These are phyloP conservation scores for Fusarium sororula DNA, from an alignment of 2,329 filamentous ascomycete genomes.

Conservation along the genomic window DNA sequence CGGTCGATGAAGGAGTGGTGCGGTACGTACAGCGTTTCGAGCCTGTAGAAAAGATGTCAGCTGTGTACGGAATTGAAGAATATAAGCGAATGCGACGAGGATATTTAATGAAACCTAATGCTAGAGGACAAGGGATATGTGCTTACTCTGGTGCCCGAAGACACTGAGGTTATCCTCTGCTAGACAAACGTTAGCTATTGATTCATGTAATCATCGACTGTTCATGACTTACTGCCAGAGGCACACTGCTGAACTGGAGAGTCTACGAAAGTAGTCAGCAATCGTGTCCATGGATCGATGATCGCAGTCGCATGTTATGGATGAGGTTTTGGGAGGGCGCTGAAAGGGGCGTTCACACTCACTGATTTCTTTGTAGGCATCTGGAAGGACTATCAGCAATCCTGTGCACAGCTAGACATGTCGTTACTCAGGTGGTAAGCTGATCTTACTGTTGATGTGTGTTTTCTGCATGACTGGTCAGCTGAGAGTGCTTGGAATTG, in stretches of 20 bases:
- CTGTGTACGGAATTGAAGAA: neutral
- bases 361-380: accelerated
- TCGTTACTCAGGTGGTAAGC: neutral
- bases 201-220: neutral
- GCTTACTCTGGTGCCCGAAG: accelerated
- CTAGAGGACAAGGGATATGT: neutral
- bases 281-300: neutral
- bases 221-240: neutral
- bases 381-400: neutral
- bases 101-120: neutral
- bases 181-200: neutral
- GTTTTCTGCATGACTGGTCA: neutral
- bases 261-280: neutral
- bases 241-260: accelerated
- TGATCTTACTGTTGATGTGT: neutral
- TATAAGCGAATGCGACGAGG: neutral
- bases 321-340: neutral
- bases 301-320: neutral
- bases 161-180: accelerated
- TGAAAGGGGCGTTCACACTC: neutral
- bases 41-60: neutral
- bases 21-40: neutral
- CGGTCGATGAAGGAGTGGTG: neutral
- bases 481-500: neutral
- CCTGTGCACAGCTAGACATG: neutral